phyloP scores from a whole-genome alignment of 352 stramenopile genomes.

The Pythium sukuiense region DNA sequence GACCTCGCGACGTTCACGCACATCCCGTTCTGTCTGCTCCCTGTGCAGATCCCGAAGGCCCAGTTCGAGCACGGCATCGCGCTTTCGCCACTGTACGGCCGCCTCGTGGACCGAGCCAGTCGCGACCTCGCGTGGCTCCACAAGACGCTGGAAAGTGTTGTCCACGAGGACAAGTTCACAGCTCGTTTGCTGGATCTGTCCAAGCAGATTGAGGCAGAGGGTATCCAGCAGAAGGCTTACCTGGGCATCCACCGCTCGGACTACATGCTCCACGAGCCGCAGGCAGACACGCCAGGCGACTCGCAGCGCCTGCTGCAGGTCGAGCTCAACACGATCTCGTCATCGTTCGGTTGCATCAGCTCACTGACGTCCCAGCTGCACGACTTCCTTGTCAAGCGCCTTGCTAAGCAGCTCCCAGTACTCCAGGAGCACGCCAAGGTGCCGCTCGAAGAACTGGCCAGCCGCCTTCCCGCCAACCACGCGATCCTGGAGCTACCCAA shows the following conservation, averaged over 20 bases:
- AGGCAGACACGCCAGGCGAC: constrained; percentile 34
- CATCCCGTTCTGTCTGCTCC: constrained; percentile 74
- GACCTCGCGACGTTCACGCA: constrained; percentile 61
- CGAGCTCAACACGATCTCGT: constrained; percentile 98
- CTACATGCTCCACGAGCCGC: constrained; percentile 93
- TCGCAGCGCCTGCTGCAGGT: constrained; percentile 90
- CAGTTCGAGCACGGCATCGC: constrained; percentile 68
- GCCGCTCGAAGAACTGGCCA: constrained; percentile 35
- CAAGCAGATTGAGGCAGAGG: constrained; percentile 60
- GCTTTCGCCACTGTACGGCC: constrained; percentile 74
- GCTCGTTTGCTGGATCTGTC: constrained; percentile 76
- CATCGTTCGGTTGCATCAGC: constrained; percentile 96
- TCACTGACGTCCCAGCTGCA: constrained; percentile 92
- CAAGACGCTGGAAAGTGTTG: constrained; percentile 61
- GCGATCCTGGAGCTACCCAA: constrained; percentile 67
- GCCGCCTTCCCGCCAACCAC: constrained; percentile 60
- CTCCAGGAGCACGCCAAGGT: constrained; percentile 60
- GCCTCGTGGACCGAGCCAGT: constrained; percentile 78
- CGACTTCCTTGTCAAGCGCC: constrained; percentile 56
- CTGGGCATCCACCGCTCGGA: constrained; percentile 92
- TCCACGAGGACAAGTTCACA: constrained; percentile 89
- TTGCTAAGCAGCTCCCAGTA: constrained; percentile 46
- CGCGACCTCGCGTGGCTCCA: constrained; percentile 83
- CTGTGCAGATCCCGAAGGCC: constrained; percentile 54
- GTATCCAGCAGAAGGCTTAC: constrained; percentile 78